Evolutionary conservation across 805 yeast genomes (phyloP), one percentile per base, ranked within the genome.

Genomic region (Yarrowia bubula): DNA sequence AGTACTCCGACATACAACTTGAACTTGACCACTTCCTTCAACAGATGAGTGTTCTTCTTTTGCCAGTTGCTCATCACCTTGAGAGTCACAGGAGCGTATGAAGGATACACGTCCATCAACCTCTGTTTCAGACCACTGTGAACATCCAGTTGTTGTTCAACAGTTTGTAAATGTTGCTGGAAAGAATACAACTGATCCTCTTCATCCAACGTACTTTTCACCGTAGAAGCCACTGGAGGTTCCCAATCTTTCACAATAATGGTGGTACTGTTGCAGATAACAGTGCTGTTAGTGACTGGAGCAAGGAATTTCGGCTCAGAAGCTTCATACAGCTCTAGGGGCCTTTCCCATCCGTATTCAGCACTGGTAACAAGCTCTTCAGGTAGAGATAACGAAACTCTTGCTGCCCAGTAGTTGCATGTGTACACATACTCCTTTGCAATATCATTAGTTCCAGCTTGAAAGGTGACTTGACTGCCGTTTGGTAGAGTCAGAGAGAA

Each of bases 401-500:
- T 82, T 1, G 95, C 89, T 2, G 96, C 90, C 97, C 97, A 92
- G 73, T 89, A 91, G 74, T 91, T 92, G 75, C 95, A 86, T 2
- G 93, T 83, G 68, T 87, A 83, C 31, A 88, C 84, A 73, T 83
- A 90, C 71, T 85, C 88, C 48, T 78, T 76, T 0, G 96, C 93
- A 66, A 83, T 83, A 68, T 86, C 88, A 38, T 77, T 73, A 8
- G 90, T 84, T 5, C 87, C 87, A 0, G 91, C 86, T 73, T 83
- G 84, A 71, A 89, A 87, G 3, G 50, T 31, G 17, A 60, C 65
- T 14, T 41, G 33, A 15, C 60, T 35, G 15, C 61, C 65, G 35
- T 65, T 48, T 9, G 65, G 55, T 1, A 77, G 73, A n/a, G 71
- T 68, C 35, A 78, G 79, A 61, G 76, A 76, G 15, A 42, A 58